These are phyloP conservation scores for Tetrapisispora pingtungensis DNA, from an alignment of 805 yeast genomes.

Conservation along the genomic window DNA sequence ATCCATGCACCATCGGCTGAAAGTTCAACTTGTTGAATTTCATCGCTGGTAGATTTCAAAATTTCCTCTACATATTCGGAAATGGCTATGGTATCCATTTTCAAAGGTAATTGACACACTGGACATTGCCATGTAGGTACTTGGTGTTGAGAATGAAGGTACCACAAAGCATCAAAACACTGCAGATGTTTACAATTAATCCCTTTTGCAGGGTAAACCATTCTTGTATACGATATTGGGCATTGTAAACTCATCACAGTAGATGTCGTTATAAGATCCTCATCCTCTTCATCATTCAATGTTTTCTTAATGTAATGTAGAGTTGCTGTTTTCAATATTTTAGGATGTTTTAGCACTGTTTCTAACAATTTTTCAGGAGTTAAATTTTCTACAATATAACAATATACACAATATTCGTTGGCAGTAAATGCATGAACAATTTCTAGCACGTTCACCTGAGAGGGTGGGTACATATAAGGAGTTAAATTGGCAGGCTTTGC, in stretches of 20 bases:
- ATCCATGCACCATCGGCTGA: constrained; percentile 69
- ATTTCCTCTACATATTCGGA: constrained; percentile 68
- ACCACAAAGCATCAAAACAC: constrained; percentile 78
- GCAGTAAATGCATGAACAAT: constrained; percentile 51
- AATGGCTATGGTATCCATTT: constrained; percentile 50
- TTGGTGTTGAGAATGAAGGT: constrained; percentile 63
- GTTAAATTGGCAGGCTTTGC: constrained; percentile 78
- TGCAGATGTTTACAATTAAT: constrained; percentile 67
- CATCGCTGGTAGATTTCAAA: constrained; percentile 40
- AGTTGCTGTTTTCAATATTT: constrained; percentile 44
- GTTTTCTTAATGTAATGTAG: constrained; percentile 35
- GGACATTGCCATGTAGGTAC: constrained; percentile 88
- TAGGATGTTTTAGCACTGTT: constrained; percentile 37
- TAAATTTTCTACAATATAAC: constrained; percentile 47
- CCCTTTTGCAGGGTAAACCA: constrained; percentile 65
- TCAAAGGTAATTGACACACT: constrained; percentile 49
- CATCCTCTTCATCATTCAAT: constrained; percentile 46
- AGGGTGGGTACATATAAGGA: constrained; percentile 28
- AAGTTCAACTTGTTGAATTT: constrained; percentile 57
- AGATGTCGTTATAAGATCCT: constrained; percentile 58
- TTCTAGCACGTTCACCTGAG: constrained; percentile 35
- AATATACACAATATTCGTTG: constrained; percentile 39
- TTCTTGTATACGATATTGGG: constrained; percentile 64
- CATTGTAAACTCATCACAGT: constrained; percentile 62
- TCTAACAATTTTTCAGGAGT: constrained; percentile 35